Base-by-base conservation (phyloP, 257 asterid species). In the Gynochthodes officinalis region DNA sequence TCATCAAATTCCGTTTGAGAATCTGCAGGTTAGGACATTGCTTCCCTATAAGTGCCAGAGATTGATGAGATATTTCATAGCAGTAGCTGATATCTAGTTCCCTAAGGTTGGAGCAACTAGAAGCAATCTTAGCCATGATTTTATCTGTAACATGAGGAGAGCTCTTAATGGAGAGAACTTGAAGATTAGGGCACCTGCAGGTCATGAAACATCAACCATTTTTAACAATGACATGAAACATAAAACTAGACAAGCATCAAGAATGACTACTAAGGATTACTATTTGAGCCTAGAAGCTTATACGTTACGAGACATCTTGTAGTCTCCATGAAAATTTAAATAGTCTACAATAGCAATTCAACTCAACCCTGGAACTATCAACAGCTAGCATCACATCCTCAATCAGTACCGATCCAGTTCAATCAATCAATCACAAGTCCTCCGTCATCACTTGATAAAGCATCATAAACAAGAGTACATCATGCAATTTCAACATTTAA, bases 81-180 rank as follows among this genome's bases (percentile, higher is more conserved):
- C 96, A 89, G 82, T 84, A 86, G 87, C 96, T 93, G 82, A 91
- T 70, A 27, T 93, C 94, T 9, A 93, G 94, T 78, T 89, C 94
- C 86, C 77, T 84, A 32, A 93, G 88, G 46, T 82, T 82, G 58
- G 91, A 91, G 78, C 96, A 89, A 15, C 83, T 79, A 11, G 62
- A 60, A 43, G 96, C 96, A 73, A 93, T 78, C 77, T 79, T 84
- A 50, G 82, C 54, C 84, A 93, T 83, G 15, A 64, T 37, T 62
- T 67, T 78, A 82, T 93, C 96, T 7, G 86, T 88, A 68, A 85
- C 86, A 69, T 74, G 89, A 76, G 94, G 92, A 30, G 80, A 89
- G 82, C 94, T 88, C 88, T 83, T 84, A 73, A 93, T 82, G 1
- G 88, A 88, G 67, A 93, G 92, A 69, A 89, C 88, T 82, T 84